Conservation (phyloP, 306 rosid species). For the Lotus japonicus region DNA sequence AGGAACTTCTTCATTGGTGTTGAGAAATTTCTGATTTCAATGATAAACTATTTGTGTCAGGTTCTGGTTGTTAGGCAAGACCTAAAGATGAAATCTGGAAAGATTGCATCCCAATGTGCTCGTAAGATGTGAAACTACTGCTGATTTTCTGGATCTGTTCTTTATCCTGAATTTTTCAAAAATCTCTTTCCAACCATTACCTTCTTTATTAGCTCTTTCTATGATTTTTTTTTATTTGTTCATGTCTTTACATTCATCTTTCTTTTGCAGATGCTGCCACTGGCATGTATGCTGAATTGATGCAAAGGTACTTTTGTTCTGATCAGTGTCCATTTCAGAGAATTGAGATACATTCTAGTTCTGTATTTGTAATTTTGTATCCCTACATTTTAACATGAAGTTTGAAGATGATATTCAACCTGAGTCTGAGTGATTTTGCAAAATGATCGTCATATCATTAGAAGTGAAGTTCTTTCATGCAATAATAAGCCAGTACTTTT, state of each 20-base stretch:
- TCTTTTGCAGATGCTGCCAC: constrained; percentile 80
- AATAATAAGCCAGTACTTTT: constrained; percentile 5
- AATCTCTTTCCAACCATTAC: not conserved
- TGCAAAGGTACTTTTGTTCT: constrained; percentile 51
- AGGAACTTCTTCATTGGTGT: not conserved
- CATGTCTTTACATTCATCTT: constrained; percentile 13
- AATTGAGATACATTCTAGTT: not conserved
- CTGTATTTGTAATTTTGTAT: not conserved
- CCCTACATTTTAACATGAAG: not conserved
- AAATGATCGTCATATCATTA: not conserved
- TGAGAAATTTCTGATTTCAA: constrained; percentile 21
- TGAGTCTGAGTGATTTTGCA: not conserved
- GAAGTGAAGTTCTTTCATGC: not conserved
- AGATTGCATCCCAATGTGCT: constrained; percentile 97
- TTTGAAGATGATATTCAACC: not conserved
- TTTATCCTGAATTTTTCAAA: not conserved
- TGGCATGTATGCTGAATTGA: constrained; percentile 72
- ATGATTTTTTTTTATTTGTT: not conserved
- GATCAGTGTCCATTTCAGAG: constrained; percentile 10
- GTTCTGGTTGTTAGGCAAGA: constrained; percentile 86
- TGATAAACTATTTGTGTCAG: constrained; percentile 31
- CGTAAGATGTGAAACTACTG: constrained; percentile 49
- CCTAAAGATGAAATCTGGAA: constrained; percentile 85
- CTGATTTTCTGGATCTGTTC: not conserved
- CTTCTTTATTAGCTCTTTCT: constrained; percentile 3